Percentiles rank a stretch among this genome's conserved stretches.
These are phyloP conservation scores for Rhynchosporium secalis DNA, from an alignment of 2,329 filamentous ascomycete species.

Conservation along the genomic window DNA sequence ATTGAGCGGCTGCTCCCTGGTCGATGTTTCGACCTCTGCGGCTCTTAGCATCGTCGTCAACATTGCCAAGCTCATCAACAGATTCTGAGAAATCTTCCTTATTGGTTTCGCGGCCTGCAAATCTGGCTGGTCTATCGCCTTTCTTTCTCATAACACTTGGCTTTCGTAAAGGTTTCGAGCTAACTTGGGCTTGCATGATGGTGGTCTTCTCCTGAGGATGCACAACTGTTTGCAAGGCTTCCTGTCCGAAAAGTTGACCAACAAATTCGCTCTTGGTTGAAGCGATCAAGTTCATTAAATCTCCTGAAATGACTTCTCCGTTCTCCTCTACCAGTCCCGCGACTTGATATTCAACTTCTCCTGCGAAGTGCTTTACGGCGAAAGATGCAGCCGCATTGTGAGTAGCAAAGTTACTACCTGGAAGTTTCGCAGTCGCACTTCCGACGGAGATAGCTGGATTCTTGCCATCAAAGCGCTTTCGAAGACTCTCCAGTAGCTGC, in stretches of 20 bases:
- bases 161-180: slow-evolving; percentile 88
- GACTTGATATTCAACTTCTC: slow-evolving; percentile 91
- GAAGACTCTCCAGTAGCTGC: slow-evolving; percentile 86
- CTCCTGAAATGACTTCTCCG: slow-evolving; percentile 90
- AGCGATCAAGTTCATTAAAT: slow-evolving; percentile 91
- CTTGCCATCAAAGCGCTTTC: slow-evolving; percentile 92
- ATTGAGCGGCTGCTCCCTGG: slow-evolving; percentile 90
- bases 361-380: slow-evolving; percentile 92
- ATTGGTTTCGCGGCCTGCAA: slow-evolving; percentile 39
- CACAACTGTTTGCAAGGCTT: slow-evolving; percentile 87
- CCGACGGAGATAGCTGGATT: slow-evolving; percentile 85
- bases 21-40: slow-evolving; percentile 52
- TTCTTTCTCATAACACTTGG: slow-evolving; percentile 90
- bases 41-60: slow-evolving; percentile 44
- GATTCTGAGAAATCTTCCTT: slow-evolving; percentile 38
- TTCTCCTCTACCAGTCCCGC: slow-evolving; percentile 91
- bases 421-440: slow-evolving; percentile 71
- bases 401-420: slow-evolving; percentile 86
- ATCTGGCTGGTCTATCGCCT: slow-evolving; percentile 41
- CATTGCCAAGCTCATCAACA: slow-evolving; percentile 50
- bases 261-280: slow-evolving; percentile 88
- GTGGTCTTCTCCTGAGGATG: slow-evolving; percentile 88
- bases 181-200: slow-evolving; percentile 94
- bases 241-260: slow-evolving; percentile 89
- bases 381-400: slow-evolving; percentile 80